A percentile compares a stretch with the other conserved stretches of the same genome.
Evolutionary conservation across 306 rosid genomes (phyloP).

Genomic region (Fragaria nilgerrensis): DNA sequence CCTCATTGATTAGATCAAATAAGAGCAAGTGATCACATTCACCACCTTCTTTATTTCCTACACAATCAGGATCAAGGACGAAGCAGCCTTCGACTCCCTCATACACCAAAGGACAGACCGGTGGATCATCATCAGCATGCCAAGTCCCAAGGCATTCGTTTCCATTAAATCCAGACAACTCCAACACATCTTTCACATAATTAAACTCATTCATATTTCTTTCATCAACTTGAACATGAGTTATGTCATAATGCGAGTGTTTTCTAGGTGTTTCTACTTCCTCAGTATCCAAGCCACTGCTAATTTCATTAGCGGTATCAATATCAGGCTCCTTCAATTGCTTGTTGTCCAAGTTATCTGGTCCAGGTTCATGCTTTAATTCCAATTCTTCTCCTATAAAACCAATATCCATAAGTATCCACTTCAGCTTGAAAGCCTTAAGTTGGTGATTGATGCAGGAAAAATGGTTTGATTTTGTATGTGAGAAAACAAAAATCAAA

Average conservation of each 20-base stretch:
- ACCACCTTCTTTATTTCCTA: constrained; percentile 42
- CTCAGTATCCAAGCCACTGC: constrained; percentile 12
- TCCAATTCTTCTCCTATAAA: constrained; percentile 30
- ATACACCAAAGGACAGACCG: constrained; percentile 49
- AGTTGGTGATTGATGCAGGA: neutral
- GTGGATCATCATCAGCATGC: constrained; percentile 52
- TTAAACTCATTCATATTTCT: constrained; percentile 47
- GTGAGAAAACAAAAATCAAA: neutral
- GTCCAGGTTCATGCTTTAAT: constrained; percentile 16
- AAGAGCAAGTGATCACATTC: constrained; percentile 54
- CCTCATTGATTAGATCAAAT: constrained; percentile 77
- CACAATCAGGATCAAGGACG: constrained; percentile 46
- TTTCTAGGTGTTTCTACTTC: constrained; percentile 6
- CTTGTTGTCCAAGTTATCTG: constrained; percentile 15
- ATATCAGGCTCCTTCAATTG: constrained; percentile 22
- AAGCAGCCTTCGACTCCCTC: constrained; percentile 54
- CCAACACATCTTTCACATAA: constrained; percentile 68
- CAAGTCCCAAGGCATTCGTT: constrained; percentile 40
- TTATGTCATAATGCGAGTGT: constrained; percentile 22
- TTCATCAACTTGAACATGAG: constrained; percentile 32
- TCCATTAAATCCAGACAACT: constrained; percentile 51
- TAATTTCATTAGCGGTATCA: constrained; percentile 19
- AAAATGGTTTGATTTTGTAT: neutral
- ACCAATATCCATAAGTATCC: neutral
- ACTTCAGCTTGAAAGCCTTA: constrained; percentile 5